Conservation (phyloP, 2,329 filamentous ascomycete species). For the Chaetomiaceae sp. region DNA sequence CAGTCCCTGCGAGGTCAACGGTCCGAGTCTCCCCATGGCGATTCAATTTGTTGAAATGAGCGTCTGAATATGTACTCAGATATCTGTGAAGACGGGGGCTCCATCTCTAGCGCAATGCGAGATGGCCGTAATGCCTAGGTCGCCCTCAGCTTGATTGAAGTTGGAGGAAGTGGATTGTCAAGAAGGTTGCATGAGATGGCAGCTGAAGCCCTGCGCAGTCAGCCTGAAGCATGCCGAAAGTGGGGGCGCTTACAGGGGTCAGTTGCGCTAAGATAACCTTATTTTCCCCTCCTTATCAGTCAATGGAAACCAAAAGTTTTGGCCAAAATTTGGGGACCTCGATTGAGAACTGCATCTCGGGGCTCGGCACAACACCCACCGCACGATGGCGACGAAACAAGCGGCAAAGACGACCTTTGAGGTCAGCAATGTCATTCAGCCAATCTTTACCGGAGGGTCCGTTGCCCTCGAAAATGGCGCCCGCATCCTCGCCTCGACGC, state of each 20-base stretch:
- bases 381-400: constrained; percentile 55
- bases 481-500: constrained; percentile 75
- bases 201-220: too few species aligned
- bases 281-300: constrained; percentile 25
- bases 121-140: background rate
- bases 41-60: constrained; percentile 15
- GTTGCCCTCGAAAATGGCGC: constrained; percentile 79
- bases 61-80: background rate
- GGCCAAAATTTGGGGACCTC: constrained; percentile 19
- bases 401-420: constrained; percentile 85
- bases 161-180: too few species aligned
- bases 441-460: constrained; percentile 89
- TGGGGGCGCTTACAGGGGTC: constrained; percentile 1
- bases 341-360: constrained; percentile 7
- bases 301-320: constrained; percentile 15
- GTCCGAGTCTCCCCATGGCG: constrained; percentile 52
- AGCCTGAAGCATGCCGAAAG: background rate
- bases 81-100: background rate
- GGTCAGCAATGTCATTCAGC: constrained; percentile 74
- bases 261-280: constrained; percentile 38
- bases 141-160: too few species aligned
- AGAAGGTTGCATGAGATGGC: background rate
- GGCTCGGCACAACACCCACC: constrained; percentile 15
- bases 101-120: background rate
- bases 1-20: constrained; percentile 53